These are phyloP conservation scores for Entomortierella chlamydospora DNA, from an alignment of 192 early-diverging fungal species.

Conservation along the genomic window DNA sequence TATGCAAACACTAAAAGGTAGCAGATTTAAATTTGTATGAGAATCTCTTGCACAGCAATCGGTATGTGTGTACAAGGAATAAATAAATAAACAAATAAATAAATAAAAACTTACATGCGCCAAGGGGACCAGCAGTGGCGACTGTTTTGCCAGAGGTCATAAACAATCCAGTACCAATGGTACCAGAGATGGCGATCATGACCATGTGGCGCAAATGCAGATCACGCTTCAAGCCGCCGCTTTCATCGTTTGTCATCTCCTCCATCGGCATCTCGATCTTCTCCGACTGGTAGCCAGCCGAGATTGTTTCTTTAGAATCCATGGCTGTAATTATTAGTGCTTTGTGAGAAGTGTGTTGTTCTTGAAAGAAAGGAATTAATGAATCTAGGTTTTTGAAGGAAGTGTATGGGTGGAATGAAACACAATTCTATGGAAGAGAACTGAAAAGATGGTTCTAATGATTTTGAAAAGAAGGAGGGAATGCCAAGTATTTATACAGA, in stretches of 20 bases:
- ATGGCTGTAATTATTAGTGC: neutral
- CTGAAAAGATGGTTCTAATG: no score
- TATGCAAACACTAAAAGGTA: conserved; percentile 28
- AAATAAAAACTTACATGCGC: conserved; percentile 41
- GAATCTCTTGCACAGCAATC: neutral
- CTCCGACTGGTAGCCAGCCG: conserved; percentile 1
- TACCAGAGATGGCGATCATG: conserved; percentile 61
- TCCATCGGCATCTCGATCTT: conserved; percentile 14
- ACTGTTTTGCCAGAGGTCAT: conserved; percentile 44
- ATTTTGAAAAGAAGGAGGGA: no score
- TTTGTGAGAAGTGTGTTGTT: no score
- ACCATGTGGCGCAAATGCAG: conserved; percentile 69
- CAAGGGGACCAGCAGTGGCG: conserved; percentile 35
- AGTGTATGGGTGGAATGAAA: no score
- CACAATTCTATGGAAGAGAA: no score
- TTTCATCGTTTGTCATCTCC: conserved; percentile 15
- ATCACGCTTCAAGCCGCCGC: conserved; percentile 34
- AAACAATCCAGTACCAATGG: conserved; percentile 40
- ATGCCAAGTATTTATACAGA: no score
- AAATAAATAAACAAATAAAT: neutral
- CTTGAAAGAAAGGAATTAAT: no score
- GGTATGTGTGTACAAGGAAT: neutral
- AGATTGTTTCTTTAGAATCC: neutral
- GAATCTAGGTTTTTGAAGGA: no score
- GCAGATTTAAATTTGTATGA: neutral